Evolutionary conservation across 2,329 filamentous ascomycete genomes (phyloP).

Genomic region (Zasmidium cellare): DNA sequence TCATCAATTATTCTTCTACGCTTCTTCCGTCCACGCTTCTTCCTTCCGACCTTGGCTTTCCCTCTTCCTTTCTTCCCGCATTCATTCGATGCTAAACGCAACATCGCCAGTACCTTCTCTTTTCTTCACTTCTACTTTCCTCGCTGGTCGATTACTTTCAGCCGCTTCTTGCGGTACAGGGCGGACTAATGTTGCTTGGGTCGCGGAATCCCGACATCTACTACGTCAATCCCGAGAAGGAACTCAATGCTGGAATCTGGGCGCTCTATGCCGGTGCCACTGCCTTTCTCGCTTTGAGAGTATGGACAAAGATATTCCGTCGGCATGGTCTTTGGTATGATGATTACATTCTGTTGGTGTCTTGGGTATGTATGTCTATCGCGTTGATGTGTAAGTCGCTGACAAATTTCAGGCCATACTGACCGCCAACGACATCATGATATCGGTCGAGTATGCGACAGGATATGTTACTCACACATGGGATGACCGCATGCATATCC

Average conservation of each 20-base stretch:
- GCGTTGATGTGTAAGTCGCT: constrained; percentile 1
- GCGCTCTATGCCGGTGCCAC: constrained; percentile 40
- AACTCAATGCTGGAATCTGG: constrained; percentile 41
- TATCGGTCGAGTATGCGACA: constrained; percentile 49
- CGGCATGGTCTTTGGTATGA: constrained; percentile 43
- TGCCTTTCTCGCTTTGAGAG: constrained; percentile 36
- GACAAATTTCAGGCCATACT: constrained; percentile 39
- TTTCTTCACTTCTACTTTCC: not conserved
- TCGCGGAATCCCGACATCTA: constrained; percentile 14
- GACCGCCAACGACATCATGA: constrained; percentile 48
- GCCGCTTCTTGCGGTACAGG: not conserved
- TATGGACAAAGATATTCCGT: constrained; percentile 40
- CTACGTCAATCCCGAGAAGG: constrained; percentile 38
- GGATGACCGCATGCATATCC: constrained; percentile 55
- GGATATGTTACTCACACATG: constrained; percentile 51
- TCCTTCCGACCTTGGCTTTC: not conserved
- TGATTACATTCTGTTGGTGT: constrained; percentile 39
- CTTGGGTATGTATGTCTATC: constrained; percentile 34
- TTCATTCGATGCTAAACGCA: not conserved
- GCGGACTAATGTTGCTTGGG: not conserved
- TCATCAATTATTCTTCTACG: not conserved
- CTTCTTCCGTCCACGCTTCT: not conserved
- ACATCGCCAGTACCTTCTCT: not conserved
- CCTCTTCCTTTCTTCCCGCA: not conserved
- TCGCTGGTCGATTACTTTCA: not conserved